phyloP scores from a whole-genome alignment of 768 basidiomycete species.

The Tulasnella calospora region DNA sequence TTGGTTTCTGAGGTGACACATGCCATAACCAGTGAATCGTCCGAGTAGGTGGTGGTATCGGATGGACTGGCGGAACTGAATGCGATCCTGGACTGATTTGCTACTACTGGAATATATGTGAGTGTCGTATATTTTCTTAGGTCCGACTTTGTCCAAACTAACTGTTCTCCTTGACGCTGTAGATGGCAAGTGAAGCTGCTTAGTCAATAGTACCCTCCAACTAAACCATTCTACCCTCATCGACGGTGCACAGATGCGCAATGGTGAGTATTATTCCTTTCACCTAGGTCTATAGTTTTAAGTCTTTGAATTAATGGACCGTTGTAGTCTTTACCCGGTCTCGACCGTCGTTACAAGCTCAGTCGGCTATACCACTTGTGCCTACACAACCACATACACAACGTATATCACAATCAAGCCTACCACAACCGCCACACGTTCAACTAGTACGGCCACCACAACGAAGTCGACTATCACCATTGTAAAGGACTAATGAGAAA shows the following conservation, averaged over 20 bases:
- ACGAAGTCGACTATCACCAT: background rate
- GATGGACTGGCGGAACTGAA: background rate
- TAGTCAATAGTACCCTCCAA: background rate
- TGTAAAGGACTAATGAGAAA: no score
- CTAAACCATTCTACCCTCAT: background rate
- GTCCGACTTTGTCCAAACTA: background rate
- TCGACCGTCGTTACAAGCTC: background rate
- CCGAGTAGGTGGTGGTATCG: background rate
- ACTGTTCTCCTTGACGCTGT: background rate
- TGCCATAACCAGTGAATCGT: background rate
- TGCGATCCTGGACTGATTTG: background rate
- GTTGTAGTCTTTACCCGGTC: background rate
- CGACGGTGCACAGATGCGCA: no score
- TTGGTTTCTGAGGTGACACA: background rate
- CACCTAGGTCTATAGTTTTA: no score
- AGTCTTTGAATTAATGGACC: background rate
- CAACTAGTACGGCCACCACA: background rate
- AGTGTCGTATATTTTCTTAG: background rate
- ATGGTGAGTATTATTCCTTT: no score
- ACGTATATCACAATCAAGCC: background rate
- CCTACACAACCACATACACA: background rate
- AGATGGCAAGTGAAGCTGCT: background rate
- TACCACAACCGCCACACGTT: background rate
- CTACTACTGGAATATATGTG: background rate
- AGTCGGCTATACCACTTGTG: background rate